These are phyloP conservation scores for Ophiostoma australiae DNA, from an alignment of 2,329 filamentous ascomycete species.

Conservation along the genomic window DNA sequence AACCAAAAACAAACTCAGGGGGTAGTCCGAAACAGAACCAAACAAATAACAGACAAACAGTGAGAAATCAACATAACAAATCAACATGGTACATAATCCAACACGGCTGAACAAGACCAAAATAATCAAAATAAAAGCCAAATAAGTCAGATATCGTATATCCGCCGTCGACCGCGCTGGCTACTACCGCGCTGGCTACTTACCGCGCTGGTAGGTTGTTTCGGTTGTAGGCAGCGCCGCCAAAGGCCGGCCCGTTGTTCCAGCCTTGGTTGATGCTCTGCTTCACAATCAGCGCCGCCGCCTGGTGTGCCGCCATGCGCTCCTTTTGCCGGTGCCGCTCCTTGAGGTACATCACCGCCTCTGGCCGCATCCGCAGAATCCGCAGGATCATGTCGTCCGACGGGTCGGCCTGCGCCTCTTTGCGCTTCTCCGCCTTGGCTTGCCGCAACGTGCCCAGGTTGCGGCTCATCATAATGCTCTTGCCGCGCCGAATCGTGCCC, in stretches of 20 bases:
- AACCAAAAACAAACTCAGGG: neutral
- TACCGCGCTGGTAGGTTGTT: conserved; percentile 47
- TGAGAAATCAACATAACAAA: neutral
- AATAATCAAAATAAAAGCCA: conserved; percentile 6
- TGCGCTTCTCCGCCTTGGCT: conserved; percentile 91
- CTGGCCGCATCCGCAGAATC: conserved; percentile 89
- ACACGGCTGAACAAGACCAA: neutral
- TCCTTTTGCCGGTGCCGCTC: conserved; percentile 93
- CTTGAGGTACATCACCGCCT: conserved; percentile 80
- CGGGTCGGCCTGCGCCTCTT: conserved; percentile 91
- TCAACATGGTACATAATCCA: neutral
- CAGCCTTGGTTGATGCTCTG: conserved; percentile 69
- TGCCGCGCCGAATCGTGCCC: conserved; percentile 60
- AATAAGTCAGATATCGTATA: neutral
- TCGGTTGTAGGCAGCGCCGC: conserved; percentile 40
- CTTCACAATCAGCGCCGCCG: conserved; percentile 88
- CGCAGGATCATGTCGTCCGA: conserved; percentile 97
- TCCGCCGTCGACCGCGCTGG: neutral
- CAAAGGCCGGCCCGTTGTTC: conserved; percentile 40
- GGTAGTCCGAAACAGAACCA: conserved; percentile 13
- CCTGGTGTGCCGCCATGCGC: conserved; percentile 79
- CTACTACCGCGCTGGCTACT: conserved; percentile 40
- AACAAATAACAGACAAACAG: neutral
- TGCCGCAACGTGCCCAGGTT: conserved; percentile 95
- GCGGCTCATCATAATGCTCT: conserved; percentile 87